These are phyloP conservation scores for Gossypium longicalyx DNA, from an alignment of 345 rosid genomes.

Conservation along the genomic window DNA sequence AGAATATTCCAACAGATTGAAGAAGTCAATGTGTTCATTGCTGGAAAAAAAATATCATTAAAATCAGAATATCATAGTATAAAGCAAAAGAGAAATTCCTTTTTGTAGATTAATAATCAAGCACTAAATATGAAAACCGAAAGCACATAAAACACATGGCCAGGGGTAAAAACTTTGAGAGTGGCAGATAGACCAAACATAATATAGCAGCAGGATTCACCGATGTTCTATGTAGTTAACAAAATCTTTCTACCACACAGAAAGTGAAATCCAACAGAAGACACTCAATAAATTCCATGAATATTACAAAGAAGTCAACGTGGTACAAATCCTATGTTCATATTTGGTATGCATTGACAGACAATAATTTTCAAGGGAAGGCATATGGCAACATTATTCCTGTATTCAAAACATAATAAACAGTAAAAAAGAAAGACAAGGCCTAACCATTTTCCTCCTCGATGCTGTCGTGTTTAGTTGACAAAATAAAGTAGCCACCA, in stretches of 20 bases:
- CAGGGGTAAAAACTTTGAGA: not conserved
- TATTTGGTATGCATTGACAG: not conserved
- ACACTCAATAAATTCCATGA: not conserved
- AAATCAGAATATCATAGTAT: conserved; percentile 8
- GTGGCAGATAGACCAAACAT: not conserved
- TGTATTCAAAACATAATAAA: conserved; percentile 11
- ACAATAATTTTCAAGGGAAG: not conserved
- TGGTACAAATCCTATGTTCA: not conserved
- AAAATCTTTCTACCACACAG: not conserved
- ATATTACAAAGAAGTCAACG: not conserved
- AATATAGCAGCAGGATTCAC: not conserved
- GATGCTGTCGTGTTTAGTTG: conserved; percentile 62
- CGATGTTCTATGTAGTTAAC: not conserved
- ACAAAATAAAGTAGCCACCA: conserved; percentile 80
- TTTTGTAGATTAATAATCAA: not conserved
- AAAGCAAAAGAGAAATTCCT: conserved; percentile 1
- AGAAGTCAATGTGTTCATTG: conserved; percentile 67
- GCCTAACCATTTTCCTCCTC: conserved; percentile 78
- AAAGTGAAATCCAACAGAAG: not conserved
- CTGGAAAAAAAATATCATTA: conserved; percentile 39
- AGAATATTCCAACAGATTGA: conserved; percentile 91
- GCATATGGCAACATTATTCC: not conserved
- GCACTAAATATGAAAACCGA: not conserved
- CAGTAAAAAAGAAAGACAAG: not conserved
- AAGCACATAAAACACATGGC: not conserved